Evolutionary conservation across 352 stramenopile genomes (phyloP).

Genomic region (Thalassiosira tumida): DNA sequence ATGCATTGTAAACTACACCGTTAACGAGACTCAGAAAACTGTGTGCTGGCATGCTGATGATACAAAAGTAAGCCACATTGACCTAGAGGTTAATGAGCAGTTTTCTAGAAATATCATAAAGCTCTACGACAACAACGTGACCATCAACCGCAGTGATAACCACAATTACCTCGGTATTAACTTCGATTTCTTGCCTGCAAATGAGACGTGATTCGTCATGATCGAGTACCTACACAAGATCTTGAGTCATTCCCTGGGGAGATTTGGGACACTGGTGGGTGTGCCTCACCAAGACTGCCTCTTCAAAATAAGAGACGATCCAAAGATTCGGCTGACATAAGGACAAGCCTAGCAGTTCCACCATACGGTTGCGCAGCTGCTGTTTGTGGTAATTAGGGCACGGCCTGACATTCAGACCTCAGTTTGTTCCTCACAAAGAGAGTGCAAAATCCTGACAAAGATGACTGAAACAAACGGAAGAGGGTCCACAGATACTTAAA

Average conservation of each 20-base stretch:
- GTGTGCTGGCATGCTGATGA: slow-evolving; percentile 87
- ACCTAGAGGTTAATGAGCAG: background rate
- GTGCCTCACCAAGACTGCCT: slow-evolving; percentile 60
- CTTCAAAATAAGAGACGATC: slow-evolving; percentile 63
- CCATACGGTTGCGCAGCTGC: slow-evolving; percentile 27
- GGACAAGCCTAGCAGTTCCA: background rate
- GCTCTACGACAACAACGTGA: background rate
- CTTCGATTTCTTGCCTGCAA: background rate
- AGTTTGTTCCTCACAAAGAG: slow-evolving; percentile 73
- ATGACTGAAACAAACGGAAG: background rate
- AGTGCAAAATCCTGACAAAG: slow-evolving; percentile 54
- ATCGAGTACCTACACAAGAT: slow-evolving; percentile 55
- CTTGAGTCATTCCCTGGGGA: slow-evolving; percentile 50
- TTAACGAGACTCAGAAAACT: slow-evolving; percentile 57
- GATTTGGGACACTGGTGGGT: slow-evolving; percentile 8
- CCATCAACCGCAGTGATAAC: too few relatives aligned
- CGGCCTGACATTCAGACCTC: slow-evolving; percentile 55
- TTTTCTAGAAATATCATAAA: background rate
- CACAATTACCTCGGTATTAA: background rate
- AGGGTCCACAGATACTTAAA: background rate
- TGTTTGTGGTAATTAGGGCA: slow-evolving; percentile 62
- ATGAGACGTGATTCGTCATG: slow-evolving; percentile 32
- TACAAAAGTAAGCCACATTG: slow-evolving; percentile 73
- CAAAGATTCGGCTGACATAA: background rate
- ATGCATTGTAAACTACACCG: slow-evolving; percentile 58